Percentiles rank a stretch among this genome's conserved stretches.
These are phyloP conservation scores for Plectosphaerella sp. DNA, from an alignment of 2,329 filamentous ascomycete species.

Conservation along the genomic window DNA sequence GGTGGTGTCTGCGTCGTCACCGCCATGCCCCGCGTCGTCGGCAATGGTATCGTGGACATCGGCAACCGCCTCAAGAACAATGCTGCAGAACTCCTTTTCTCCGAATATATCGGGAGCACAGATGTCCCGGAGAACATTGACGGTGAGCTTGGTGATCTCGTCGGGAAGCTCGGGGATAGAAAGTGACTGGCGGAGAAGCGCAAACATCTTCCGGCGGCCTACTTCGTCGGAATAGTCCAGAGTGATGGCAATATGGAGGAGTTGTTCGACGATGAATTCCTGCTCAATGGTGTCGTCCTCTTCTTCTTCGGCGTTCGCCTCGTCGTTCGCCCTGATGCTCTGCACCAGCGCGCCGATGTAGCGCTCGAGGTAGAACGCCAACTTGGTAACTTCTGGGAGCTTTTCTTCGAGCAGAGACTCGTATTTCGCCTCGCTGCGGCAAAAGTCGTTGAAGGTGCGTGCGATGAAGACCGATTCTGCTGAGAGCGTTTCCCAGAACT, in stretches of 20 bases:
- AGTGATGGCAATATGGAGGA: conserved; percentile 86
- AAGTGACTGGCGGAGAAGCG: conserved; percentile 78
- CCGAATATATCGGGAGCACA: conserved; percentile 71
- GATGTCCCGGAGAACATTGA: conserved; percentile 77
- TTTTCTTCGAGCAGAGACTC: conserved; percentile 82
- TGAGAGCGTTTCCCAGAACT: conserved; percentile 75
- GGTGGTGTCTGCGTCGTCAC: conserved; percentile 46
- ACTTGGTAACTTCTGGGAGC: conserved; percentile 87
- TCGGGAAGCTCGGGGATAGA: conserved; percentile 86
- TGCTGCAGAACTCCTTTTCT: conserved; percentile 77
- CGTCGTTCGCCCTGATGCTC: conserved; percentile 53
- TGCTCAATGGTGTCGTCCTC: conserved; percentile 84
- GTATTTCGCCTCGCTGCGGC: conserved; percentile 69
- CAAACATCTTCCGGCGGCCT: conserved; percentile 92
- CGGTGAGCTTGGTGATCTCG: conserved; percentile 82
- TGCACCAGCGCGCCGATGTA: conserved; percentile 70
- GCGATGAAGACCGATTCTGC: conserved; percentile 88
- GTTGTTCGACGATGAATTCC: conserved; percentile 93
- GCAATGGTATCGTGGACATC: conserved; percentile 95
- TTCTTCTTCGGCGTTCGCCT: conserved; percentile 56
- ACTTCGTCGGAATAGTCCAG: conserved; percentile 98
- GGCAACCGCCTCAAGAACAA: conserved; percentile 88
- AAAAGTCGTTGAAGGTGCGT: conserved; percentile 92
- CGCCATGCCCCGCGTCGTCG: conserved; percentile 46
- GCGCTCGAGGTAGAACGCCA: conserved; percentile 80